Evolutionary conservation across 164 flowering plant genomes (phyloP).

Genomic region (Brasenia schreberi): DNA sequence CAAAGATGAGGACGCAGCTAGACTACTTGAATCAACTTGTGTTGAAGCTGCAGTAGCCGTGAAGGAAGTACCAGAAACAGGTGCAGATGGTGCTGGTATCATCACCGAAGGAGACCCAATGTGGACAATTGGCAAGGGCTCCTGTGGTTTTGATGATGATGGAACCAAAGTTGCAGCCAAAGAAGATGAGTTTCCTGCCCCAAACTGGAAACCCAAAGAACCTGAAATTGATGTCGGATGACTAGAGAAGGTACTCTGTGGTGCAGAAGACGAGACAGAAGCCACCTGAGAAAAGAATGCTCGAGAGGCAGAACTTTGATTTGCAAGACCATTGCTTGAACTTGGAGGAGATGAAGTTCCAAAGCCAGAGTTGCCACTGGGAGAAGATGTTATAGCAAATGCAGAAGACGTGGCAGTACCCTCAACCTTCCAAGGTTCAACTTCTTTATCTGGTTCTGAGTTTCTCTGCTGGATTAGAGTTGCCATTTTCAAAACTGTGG

Average conservation of each 20-base stretch:
- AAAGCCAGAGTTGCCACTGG: constrained; percentile 19
- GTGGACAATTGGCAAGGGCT: not conserved
- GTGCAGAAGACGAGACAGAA: constrained; percentile 6
- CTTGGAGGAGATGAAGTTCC: constrained; percentile 17
- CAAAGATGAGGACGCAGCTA: constrained; percentile 14
- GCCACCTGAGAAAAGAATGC: constrained; percentile 6
- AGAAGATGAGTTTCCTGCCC: constrained; percentile 8
- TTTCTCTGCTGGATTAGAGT: constrained; percentile 5
- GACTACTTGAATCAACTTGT: too few species aligned
- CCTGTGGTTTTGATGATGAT: constrained; percentile 12
- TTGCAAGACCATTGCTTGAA: constrained; percentile 24
- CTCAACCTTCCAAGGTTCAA: constrained; percentile 3
- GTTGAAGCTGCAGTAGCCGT: not conserved
- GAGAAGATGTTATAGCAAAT: constrained; percentile 14
- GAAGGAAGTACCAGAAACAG: not conserved
- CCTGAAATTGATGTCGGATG: constrained; percentile 5
- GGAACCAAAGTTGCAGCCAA: constrained; percentile 15
- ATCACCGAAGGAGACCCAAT: not conserved
- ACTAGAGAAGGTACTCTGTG: constrained; percentile 7
- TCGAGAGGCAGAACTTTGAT: constrained; percentile 18
- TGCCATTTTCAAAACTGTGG: constrained; percentile 7
- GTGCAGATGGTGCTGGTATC: not conserved
- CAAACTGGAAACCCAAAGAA: constrained; percentile 28
- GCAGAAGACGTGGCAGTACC: constrained; percentile 13
- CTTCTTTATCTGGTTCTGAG: constrained; percentile 16